Conservation (phyloP, 352 stramenopile species). For the Phytophthora podocarpi region DNA sequence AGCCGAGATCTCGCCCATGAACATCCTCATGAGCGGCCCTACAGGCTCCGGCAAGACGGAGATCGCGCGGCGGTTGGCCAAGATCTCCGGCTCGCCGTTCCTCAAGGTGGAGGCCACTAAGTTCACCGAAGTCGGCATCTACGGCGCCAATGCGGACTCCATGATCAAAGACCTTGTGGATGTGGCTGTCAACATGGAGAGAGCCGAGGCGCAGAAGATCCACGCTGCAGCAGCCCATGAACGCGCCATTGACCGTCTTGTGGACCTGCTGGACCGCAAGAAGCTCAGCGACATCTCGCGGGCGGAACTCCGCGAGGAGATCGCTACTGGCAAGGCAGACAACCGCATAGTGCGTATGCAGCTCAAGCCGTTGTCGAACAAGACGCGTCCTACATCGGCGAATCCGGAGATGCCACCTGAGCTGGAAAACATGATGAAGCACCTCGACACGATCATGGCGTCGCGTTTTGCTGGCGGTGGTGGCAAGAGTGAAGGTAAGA, state of each 20-base stretch:
- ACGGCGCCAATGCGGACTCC: slow-evolving; percentile 97
- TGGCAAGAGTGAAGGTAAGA: slow-evolving; percentile 35
- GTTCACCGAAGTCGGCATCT: slow-evolving; percentile 99
- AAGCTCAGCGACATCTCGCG: slow-evolving; percentile 52
- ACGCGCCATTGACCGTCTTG: slow-evolving; percentile 92
- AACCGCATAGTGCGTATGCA: slow-evolving; percentile 57
- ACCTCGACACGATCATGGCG: slow-evolving; percentile 73
- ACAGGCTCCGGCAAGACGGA: slow-evolving; percentile 99
- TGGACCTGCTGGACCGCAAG: slow-evolving; percentile 68
- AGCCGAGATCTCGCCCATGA: slow-evolving; percentile 96
- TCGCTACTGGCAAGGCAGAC: slow-evolving; percentile 58
- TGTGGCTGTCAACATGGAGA: slow-evolving; percentile 93
- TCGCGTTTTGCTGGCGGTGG: slow-evolving; percentile 30
- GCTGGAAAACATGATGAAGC: slow-evolving; percentile 83
- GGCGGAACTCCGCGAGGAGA: slow-evolving; percentile 61
- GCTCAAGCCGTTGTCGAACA: slow-evolving; percentile 52
- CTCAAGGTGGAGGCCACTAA: slow-evolving; percentile 99
- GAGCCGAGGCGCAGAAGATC: slow-evolving; percentile 74
- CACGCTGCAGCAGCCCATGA: slow-evolving; percentile 84
- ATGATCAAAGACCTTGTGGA: slow-evolving; percentile 99
- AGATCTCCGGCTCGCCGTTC: slow-evolving; percentile 98
- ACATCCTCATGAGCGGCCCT: slow-evolving; percentile 99
- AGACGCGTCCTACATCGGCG: slow-evolving; percentile 21
- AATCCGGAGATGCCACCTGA: slow-evolving; percentile 74
- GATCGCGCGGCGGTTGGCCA: slow-evolving; percentile 97